Percentiles rank a stretch among this genome's conserved stretches.
phyloP scores from a whole-genome alignment of 164 flowering plant genomes.

The Tetrastigma voinierianum region DNA sequence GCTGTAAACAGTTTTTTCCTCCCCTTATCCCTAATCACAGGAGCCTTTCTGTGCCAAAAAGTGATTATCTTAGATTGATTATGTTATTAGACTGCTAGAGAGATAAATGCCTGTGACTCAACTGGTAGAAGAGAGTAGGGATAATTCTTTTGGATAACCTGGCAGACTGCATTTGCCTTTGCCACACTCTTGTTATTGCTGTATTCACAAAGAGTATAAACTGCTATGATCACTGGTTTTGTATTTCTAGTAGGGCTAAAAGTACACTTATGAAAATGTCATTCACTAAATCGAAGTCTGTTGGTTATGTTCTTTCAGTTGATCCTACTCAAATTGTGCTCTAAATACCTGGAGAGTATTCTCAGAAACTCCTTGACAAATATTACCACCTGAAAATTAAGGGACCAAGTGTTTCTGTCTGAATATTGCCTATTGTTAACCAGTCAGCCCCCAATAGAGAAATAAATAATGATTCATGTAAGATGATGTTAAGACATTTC shows the following conservation, averaged over 20 bases:
- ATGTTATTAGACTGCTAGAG: too few species aligned
- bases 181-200: too few species aligned
- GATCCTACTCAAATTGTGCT: slow-evolving; percentile 44
- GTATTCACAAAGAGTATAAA: too few species aligned
- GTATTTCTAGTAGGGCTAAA: not conserved
- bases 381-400: slow-evolving; percentile 53
- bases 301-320: slow-evolving; percentile 37
- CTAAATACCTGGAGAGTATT: slow-evolving; percentile 83
- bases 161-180: too few species aligned
- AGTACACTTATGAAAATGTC: not conserved
- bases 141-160: too few species aligned
- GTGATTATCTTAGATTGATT: not conserved
- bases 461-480: not conserved
- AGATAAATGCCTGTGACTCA: too few species aligned
- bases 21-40: too few species aligned
- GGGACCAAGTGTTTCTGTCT: not conserved
- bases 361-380: slow-evolving; percentile 83
- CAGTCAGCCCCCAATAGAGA: not conserved
- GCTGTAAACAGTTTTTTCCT: not conserved
- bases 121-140: too few species aligned
- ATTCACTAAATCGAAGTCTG: not conserved
- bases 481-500: not conserved
- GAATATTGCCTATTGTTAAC: not conserved
- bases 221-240: not conserved
- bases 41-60: not conserved